Conservation (phyloP, 192 early-diverging fungal genomes). For the Glomus cerebriforme region DNA sequence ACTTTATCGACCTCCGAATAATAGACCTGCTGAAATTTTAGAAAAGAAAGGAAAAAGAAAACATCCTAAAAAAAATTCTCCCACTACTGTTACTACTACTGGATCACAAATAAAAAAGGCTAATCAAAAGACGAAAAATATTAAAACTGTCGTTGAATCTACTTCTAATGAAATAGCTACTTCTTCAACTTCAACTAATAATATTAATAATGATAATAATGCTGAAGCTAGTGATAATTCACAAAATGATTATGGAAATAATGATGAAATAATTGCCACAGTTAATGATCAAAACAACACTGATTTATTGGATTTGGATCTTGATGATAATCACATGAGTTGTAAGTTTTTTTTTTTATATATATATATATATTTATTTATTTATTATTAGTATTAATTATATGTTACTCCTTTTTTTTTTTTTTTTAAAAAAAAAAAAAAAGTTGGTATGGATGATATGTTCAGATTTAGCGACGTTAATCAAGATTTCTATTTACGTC, state of each 20-base stretch:
- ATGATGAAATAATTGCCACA: background rate
- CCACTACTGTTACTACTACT: background rate
- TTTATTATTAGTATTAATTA: background rate
- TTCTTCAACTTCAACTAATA: background rate
- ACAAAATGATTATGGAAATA: background rate
- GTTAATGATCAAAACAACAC: background rate
- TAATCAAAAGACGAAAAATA: background rate
- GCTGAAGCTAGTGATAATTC: background rate
- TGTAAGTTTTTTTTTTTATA: background rate
- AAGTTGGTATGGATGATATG: background rate
- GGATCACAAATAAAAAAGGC: background rate
- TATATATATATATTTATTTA: background rate
- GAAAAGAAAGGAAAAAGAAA: constrained; percentile 11
- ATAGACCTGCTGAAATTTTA: background rate
- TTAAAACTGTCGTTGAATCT: background rate
- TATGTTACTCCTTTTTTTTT: background rate
- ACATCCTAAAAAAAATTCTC: background rate
- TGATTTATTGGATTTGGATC: background rate
- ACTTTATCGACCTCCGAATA: constrained; percentile 24
- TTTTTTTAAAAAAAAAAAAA: too few relatives aligned
- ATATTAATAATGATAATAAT: background rate
- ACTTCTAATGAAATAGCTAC: background rate
- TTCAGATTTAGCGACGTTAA: background rate
- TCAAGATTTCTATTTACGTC: constrained; percentile 38
- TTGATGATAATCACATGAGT: background rate